Conservation (phyloP, 2,329 filamentous ascomycete species). For the Ramularia collo-cygni region DNA sequence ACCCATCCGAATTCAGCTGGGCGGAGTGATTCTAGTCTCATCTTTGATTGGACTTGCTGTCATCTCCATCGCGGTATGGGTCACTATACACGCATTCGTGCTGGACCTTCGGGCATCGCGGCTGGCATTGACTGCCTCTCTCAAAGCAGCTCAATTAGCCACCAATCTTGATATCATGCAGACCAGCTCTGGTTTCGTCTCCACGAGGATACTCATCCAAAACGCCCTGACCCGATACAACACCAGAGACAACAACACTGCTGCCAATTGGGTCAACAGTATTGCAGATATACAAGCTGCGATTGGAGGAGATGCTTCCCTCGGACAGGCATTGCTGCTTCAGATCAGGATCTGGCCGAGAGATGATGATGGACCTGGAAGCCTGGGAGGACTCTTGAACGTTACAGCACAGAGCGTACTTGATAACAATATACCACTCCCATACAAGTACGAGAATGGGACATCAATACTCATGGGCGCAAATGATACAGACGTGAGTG, state of each 20-base stretch:
- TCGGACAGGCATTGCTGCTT: slow-evolving; percentile 49
- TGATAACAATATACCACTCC: slow-evolving; percentile 39
- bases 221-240: slow-evolving; percentile 46
- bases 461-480: slow-evolving; percentile 56
- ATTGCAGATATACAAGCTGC: slow-evolving; percentile 63
- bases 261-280: slow-evolving; percentile 55
- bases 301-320: slow-evolving; percentile 47
- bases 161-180: slow-evolving; percentile 74
- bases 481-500: slow-evolving; percentile 14
- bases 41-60: slow-evolving; percentile 70
- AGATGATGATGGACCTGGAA: slow-evolving; percentile 52
- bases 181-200: slow-evolving; percentile 64
- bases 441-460: slow-evolving; percentile 55
- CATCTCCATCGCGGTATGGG: slow-evolving; percentile 67
- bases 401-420: slow-evolving; percentile 48
- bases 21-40: slow-evolving; percentile 67
- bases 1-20: slow-evolving; percentile 81
- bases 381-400: slow-evolving; percentile 53
- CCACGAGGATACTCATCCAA: slow-evolving; percentile 55
- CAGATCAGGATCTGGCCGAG: slow-evolving; percentile 69
- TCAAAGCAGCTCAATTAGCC: slow-evolving; percentile 76
- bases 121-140: slow-evolving; percentile 70
- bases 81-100: slow-evolving; percentile 56
- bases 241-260: slow-evolving; percentile 47
- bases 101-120: slow-evolving; percentile 48